Evolutionary conservation across 2,329 filamentous ascomycete genomes (phyloP).

Genomic region (Claviceps spartinae): DNA sequence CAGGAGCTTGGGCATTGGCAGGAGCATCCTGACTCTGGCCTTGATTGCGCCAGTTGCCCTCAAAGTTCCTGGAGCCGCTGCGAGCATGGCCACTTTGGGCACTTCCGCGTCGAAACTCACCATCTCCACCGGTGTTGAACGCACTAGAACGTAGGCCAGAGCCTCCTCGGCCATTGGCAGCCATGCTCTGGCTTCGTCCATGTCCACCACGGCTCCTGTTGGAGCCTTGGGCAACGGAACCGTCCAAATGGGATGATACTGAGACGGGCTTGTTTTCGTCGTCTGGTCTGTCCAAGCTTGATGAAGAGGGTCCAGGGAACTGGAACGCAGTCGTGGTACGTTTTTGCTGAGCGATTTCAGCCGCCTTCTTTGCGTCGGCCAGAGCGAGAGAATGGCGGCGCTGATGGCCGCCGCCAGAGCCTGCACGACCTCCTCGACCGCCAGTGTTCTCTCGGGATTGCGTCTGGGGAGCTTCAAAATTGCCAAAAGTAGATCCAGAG

Average conservation of each 20-base stretch:
- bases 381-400: slow-evolving; percentile 88
- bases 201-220: slow-evolving; percentile 45
- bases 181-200: slow-evolving; percentile 84
- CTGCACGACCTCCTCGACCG: slow-evolving; percentile 54
- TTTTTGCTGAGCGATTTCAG: slow-evolving; percentile 93
- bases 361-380: slow-evolving; percentile 93
- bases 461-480: slow-evolving; percentile 50
- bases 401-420: slow-evolving; percentile 67
- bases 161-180: slow-evolving; percentile 58
- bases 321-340: slow-evolving; percentile 88
- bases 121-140: slow-evolving; percentile 35
- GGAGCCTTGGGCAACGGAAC: slow-evolving; percentile 26
- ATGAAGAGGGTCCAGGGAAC: slow-evolving; percentile 67
- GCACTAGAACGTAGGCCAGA: slow-evolving; percentile 51
- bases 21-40: slow-evolving; percentile 46
- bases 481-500: slow-evolving; percentile 64
- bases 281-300: slow-evolving; percentile 46
- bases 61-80: slow-evolving; percentile 82
- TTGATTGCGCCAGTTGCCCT: slow-evolving; percentile 93
- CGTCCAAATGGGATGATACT: slow-evolving; percentile 18
- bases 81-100: slow-evolving; percentile 78
- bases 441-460: slow-evolving; percentile 23
- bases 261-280: slow-evolving; percentile 27
- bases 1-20: slow-evolving; percentile 39
- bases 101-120: slow-evolving; percentile 62